Conservation (phyloP, 148 eudicot genomes). For the Heliosperma pusillum region DNA sequence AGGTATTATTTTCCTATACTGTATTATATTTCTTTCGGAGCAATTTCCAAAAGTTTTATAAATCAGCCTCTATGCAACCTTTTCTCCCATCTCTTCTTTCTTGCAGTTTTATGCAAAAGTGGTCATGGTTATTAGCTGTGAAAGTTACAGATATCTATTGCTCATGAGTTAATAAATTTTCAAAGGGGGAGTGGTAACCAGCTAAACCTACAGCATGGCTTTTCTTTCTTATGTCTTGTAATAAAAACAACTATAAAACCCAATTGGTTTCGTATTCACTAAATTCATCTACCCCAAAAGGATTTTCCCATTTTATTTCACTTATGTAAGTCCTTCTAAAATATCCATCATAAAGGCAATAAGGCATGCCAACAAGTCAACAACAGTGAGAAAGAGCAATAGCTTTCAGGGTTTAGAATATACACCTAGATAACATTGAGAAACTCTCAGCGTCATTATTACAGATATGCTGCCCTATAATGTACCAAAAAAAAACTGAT, state of each 20-base stretch:
- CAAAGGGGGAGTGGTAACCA: not conserved
- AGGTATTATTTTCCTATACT: no score
- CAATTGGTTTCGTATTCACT: not conserved
- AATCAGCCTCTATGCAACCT: not conserved
- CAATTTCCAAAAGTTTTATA: no score
- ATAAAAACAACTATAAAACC: not conserved
- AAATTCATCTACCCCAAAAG: not conserved
- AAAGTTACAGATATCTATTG: not conserved
- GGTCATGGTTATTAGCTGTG: not conserved
- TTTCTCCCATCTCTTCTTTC: not conserved
- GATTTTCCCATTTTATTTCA: not conserved
- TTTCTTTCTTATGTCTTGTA: not conserved
- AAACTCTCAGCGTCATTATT: not conserved
- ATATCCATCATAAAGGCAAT: not conserved
- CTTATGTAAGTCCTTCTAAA: not conserved
- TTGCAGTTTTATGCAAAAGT: not conserved
- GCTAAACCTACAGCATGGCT: not conserved
- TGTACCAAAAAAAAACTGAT: no score
- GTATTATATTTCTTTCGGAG: no score
- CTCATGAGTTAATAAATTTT: not conserved
- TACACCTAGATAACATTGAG: not conserved
- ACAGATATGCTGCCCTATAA: not conserved
- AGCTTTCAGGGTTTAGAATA: not conserved
- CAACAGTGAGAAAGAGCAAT: not conserved
- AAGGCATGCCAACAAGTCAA: not conserved